A percentile compares a stretch with the other conserved stretches of the same genome.
Conservation (phyloP, 768 basidiomycete genomes). For the Harrya chromipes region DNA sequence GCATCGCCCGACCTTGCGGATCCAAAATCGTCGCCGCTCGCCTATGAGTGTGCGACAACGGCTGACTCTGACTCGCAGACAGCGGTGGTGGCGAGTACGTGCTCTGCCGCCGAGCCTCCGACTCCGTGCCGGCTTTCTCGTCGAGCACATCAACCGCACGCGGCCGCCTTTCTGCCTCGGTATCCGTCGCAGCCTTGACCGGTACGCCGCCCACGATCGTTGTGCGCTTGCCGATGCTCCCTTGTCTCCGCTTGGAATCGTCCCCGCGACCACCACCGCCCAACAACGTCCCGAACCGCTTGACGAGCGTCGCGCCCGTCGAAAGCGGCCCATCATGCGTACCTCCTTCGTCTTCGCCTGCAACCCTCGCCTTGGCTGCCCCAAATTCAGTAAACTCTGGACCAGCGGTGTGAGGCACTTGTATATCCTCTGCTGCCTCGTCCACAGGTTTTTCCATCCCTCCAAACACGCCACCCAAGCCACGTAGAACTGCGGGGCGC, state of each 20-base stretch:
- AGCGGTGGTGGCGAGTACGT: conserved; percentile 32
- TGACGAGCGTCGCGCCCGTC: conserved; percentile 68
- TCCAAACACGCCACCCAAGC: conserved; percentile 64
- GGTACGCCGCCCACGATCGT: conserved; percentile 47
- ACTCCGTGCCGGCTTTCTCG: conserved; percentile 23
- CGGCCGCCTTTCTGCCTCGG: conserved; percentile 31
- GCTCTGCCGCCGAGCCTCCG: conserved; percentile 18
- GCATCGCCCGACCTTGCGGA: conserved; percentile 54
- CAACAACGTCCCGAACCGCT: conserved; percentile 72
- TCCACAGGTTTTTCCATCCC: conserved; percentile 35
- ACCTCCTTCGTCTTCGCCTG: conserved; percentile 24
- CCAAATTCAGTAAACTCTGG: conserved; percentile 60
- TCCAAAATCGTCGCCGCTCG: conserved; percentile 78
- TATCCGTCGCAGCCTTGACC: conserved; percentile 38
- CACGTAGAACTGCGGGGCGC: conserved; percentile 51
- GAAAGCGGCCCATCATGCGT: conserved; percentile 38
- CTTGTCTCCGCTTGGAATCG: conserved; percentile 40
- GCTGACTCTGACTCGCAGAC: conserved; percentile 50
- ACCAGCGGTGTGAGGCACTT: conserved; percentile 60
- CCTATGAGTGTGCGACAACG: conserved; percentile 58
- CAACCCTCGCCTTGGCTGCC: conserved; percentile 33
- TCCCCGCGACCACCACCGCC: conserved; percentile 41
- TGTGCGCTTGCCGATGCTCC: conserved; percentile 42
- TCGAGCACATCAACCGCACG: conserved; percentile 17
- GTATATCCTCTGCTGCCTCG: conserved; percentile 39